Evolutionary conservation across 2,329 filamentous ascomycete species (phyloP), one percentile per base, ranked within the genome.

Genomic region (Colletotrichum gloeosporioides): DNA sequence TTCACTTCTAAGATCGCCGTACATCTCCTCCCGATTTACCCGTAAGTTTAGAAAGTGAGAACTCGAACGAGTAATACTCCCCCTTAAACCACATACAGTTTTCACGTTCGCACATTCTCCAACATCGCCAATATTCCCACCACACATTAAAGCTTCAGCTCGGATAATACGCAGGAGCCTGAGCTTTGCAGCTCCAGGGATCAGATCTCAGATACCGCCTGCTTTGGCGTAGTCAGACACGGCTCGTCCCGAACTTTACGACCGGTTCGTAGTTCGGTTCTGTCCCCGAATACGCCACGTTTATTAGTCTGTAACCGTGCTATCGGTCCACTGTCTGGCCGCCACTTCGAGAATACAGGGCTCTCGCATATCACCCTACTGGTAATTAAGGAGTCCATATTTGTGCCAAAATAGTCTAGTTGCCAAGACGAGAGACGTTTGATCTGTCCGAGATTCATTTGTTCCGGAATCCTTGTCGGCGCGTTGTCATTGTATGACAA

Each of bases 31-130:
- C 39, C 18, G 9, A n/a, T n/a, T 10, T 49, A 49, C 18, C 9
- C 39, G 3, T 49, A 7, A 22, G 22, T 22, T 22, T 22, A 22
- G 8, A 18, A n/a, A 10, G 9, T n/a, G 9, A 49, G 39, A n/a
- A n/a, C 8, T 49, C 16, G 39, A 49, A 0, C 18, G 18, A 49
- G 39, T 7, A 49, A 49, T n/a, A 18, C 39, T n/a, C 9, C n/a
- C 1, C 10, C 1, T 49, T 1, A 0, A 49, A 7, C 18, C 18
- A 49, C 18, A 6, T 22, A 4, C 9, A n/a, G 18, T n/a, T 49
- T 12, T 4, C 39, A 49, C 9, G 18, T 3, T n/a, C 39, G 39
- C 18, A n/a, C 9, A 49, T 49, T 49, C 2, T 49, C 39, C 39
- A 49, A n/a, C n/a, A 13, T 53, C n/a, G n/a, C n/a, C 44, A 4